Base-by-base conservation (phyloP, 2,329 filamentous ascomycete species). In the Dryadomyces quercivorus region DNA sequence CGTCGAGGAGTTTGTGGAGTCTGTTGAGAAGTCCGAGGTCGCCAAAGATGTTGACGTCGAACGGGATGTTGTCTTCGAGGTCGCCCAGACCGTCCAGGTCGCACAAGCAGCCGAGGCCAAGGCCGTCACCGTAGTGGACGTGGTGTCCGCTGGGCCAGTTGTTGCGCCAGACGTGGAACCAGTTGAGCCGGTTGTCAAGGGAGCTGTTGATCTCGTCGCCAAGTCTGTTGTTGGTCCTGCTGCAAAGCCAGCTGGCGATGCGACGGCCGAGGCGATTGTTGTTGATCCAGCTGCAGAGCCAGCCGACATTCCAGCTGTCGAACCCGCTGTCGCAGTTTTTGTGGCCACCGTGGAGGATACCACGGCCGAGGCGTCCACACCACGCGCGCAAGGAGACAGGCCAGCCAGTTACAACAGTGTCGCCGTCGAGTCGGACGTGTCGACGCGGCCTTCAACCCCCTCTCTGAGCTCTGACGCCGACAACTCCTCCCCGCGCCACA, bases 401-500 rank as follows among this genome's bases (percentile, higher is more conserved):
- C n/a, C 46, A 12, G 26, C 18, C n/a, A n/a, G 16, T 3, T 31
- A 20, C 7, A 49, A 34, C 16, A 34, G 31, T 15, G n/a, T 49
- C 2, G 18, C 31, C 16, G 20, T 18, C 7, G 36, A 13, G 6
- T 40, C 36, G 36, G 36, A 40, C 10, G 10, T 40, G 36, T 40
- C 36, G 36, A 40, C 36, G 40, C 44, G 18, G 18, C 65, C 66
- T 3, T 65, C 65, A 3, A 66, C 66, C 15, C 66, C 66, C 16
- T 64, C 58, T 1, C 57, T 67, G 21, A 67, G 64, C 56, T 60
- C 57, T n/a, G 64, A 65, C 21, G 59, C 55, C 4, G 60, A 60
- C 9, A 60, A 62, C 1, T 66, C 66, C 1, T 67, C 66, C 4
- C 64, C 64, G 38, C 58, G 62, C n/a, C 56, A 61, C 46, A 67